Base-by-base conservation (phyloP, 108 stramenopile species). In the Stephanodiscus triporus region DNA sequence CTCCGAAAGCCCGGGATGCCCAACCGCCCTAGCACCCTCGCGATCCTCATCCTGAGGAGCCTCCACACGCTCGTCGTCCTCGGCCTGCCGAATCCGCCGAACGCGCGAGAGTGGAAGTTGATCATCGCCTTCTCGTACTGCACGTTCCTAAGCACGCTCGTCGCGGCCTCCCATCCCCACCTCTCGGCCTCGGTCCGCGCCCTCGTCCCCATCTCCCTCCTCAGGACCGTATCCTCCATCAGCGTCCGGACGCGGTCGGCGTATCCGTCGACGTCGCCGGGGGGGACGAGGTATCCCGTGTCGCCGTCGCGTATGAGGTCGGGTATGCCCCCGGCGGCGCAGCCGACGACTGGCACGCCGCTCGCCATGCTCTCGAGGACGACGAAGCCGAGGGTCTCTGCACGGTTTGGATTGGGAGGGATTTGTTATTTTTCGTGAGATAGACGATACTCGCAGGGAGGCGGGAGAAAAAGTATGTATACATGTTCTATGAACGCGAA, bases 121-220 rank as follows among this genome's bases (percentile, higher is more conserved):
- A 88, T 81, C 74, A 95, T 61, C 0, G 91, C 91, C 84, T 88
- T 90, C 73, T 91, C 90, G 68, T 95, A 95, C 59, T 93, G 92
- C 26, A 92, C 81, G 80, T 95, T 95, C 53, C 95, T 68, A 59
- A 95, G 73, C 8, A 93, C 85, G 13, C 86, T 86, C 2, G 95
- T 95, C 4, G 95, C 95, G 10, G 95, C 90, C 82, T 95, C 95
- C 95, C 95, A 95, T 32, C 93, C 87, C 93, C 93, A 95, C 49
- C 66, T 61, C 54, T 95, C 93, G 8, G 93, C 91, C 71, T 95
- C 93, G 13, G 82, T 70, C 23, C 93, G 84, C 13, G 93, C 93
- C 10, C 65, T 50, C n/a, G 77, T 84, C 10, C 89, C 93, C 88
- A 95, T 91, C 54, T 91, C 54, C 66, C 57, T 3, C 63, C 66